phyloP scores from a whole-genome alignment of 208 protist genomes.

The Acanthamoeba triangularis region DNA sequence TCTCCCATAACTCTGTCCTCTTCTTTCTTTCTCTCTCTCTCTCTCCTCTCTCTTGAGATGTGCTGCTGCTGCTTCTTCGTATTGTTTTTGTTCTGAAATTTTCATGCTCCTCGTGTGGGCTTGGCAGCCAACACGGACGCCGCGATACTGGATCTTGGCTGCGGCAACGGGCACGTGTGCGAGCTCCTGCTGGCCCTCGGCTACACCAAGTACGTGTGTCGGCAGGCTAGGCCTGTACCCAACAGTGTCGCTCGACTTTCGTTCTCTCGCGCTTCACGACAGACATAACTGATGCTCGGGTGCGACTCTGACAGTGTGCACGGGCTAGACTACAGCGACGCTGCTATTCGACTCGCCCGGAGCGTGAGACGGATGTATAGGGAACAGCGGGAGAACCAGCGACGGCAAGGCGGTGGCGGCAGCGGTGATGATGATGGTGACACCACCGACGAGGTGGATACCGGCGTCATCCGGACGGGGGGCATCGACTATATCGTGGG shows the following conservation, averaged over 20 bases:
- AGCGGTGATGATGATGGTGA: not conserved
- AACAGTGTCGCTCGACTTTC: not conserved
- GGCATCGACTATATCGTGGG: conserved; percentile 1
- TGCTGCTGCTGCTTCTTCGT: not conserved
- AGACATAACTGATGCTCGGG: too few relatives aligned
- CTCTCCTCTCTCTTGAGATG: not conserved
- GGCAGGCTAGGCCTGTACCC: too few relatives aligned
- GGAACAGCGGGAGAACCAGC: not conserved
- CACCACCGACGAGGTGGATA: not conserved
- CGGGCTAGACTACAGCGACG: conserved; percentile 29
- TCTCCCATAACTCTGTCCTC: not conserved
- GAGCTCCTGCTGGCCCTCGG: conserved; percentile 21
- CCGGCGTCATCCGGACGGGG: not conserved
- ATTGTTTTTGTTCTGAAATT: not conserved
- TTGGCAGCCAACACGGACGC: not conserved
- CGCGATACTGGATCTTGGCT: conserved; percentile 27
- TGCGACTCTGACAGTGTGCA: not conserved
- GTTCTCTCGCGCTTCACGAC: not conserved
- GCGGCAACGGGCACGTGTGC: conserved; percentile 53
- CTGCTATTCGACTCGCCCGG: not conserved
- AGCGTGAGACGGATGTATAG: not conserved
- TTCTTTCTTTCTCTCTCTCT: not conserved
- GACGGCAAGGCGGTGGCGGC: not conserved
- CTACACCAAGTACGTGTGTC: not conserved
- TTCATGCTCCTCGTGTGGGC: not conserved